Conservation (phyloP, 2,329 filamentous ascomycete species). For the Talaromyces rugulosus region DNA sequence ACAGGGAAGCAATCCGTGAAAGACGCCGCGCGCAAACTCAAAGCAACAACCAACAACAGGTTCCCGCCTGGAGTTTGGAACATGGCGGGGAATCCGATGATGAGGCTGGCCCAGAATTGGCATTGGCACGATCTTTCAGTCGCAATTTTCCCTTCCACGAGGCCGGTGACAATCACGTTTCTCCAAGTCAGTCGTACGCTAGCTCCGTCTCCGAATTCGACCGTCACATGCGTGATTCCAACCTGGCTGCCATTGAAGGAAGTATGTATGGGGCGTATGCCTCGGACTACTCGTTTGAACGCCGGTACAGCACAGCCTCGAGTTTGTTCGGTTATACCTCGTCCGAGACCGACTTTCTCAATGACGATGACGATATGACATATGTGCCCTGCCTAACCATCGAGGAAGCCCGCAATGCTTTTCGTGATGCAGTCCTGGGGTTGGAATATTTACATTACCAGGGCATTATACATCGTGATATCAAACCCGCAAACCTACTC, state of each 20-base stretch:
- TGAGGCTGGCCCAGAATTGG: slow-evolving; percentile 34
- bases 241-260: slow-evolving; percentile 61
- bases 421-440: slow-evolving; percentile 88
- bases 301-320: slow-evolving; percentile 76
- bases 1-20: slow-evolving; percentile 57
- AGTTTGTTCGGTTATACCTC: slow-evolving; percentile 50
- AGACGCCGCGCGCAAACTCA: slow-evolving; percentile 57
- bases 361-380: slow-evolving; percentile 73
- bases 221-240: slow-evolving; percentile 25
- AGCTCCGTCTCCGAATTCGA: slow-evolving; percentile 43
- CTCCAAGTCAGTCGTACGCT: slow-evolving; percentile 51
- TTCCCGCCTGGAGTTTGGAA: slow-evolving; percentile 79
- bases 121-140: slow-evolving; percentile 29
- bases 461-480: slow-evolving; percentile 78
- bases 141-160: slow-evolving; percentile 31
- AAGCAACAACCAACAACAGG: slow-evolving; percentile 46
- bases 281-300: slow-evolving; percentile 53
- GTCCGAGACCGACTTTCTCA: slow-evolving; percentile 41
- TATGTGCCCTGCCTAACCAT: slow-evolving; percentile 93
- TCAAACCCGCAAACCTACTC: slow-evolving; percentile 85
- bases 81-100: slow-evolving; percentile 62
- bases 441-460: slow-evolving; percentile 90
- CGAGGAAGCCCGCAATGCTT: slow-evolving; percentile 73
- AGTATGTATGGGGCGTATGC: slow-evolving; percentile 74
- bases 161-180: slow-evolving; percentile 41